Conservation (phyloP, 1,284 basidiomycete genomes). For the Leccinum fuscescens region DNA sequence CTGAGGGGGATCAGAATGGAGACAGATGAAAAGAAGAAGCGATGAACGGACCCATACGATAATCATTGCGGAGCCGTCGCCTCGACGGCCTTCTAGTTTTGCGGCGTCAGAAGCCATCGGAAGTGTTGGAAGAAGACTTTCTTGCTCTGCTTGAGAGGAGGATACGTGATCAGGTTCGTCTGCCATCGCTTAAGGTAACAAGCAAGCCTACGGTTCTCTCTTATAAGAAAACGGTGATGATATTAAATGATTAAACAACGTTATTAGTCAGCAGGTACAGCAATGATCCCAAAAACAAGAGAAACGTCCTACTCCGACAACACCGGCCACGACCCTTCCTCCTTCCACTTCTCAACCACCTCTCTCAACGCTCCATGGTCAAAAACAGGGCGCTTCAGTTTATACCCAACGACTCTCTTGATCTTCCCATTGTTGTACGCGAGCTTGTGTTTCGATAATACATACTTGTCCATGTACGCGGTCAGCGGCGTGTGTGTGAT, state of each 20-base stretch:
- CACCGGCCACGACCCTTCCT: slow-evolving; percentile 72
- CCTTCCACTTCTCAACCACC: slow-evolving; percentile 77
- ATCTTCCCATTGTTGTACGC: slow-evolving; percentile 68
- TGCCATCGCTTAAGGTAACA: slow-evolving; percentile 9
- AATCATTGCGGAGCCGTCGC: slow-evolving; percentile 21
- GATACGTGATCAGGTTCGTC: not conserved
- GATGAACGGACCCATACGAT: slow-evolving; percentile 22
- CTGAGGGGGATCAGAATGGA: slow-evolving; percentile 5
- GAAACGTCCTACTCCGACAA: slow-evolving; percentile 20
- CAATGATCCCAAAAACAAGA: slow-evolving; percentile 16
- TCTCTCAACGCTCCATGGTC: slow-evolving; percentile 65
- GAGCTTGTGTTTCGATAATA: slow-evolving; percentile 63
- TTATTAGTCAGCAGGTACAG: slow-evolving; percentile 20
- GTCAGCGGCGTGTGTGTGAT: slow-evolving; percentile 74
- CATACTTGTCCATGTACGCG: slow-evolving; percentile 80
- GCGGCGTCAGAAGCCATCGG: slow-evolving; percentile 22
- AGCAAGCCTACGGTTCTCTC: not conserved
- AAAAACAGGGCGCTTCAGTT: slow-evolving; percentile 62
- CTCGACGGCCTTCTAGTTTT: slow-evolving; percentile 24
- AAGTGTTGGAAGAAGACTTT: slow-evolving; percentile 13
- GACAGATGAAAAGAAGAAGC: not conserved
- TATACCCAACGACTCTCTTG: slow-evolving; percentile 73
- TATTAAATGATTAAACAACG: slow-evolving; percentile 26
- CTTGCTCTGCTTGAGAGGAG: slow-evolving; percentile 17
- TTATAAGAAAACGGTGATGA: not conserved